Conservation (phyloP, 2,329 filamentous ascomycete genomes). For the Ceratocystis diversiconidia region DNA sequence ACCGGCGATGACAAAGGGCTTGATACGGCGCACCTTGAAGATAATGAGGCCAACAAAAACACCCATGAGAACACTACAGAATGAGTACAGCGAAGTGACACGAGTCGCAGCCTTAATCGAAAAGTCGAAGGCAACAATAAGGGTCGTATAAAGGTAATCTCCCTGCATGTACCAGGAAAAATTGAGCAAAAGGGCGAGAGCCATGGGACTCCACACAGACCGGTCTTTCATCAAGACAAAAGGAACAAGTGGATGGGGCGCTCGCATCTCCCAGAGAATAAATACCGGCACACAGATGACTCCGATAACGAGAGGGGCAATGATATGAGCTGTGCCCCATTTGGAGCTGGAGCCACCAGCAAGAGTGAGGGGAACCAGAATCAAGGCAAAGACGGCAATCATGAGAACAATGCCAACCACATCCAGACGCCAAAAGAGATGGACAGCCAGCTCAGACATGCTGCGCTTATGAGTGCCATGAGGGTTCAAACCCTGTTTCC, state of each 20-base stretch:
- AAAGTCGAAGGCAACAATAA: slow-evolving; percentile 47
- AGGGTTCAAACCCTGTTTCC: slow-evolving; percentile 33
- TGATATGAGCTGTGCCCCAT: slow-evolving; percentile 29
- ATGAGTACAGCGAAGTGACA: slow-evolving; percentile 44
- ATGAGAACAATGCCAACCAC: slow-evolving; percentile 32
- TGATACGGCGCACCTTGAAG: slow-evolving; percentile 43
- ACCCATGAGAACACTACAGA: slow-evolving; percentile 43
- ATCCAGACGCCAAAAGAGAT: slow-evolving; percentile 35
- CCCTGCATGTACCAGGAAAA: slow-evolving; percentile 49
- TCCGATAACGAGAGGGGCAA: slow-evolving; percentile 33
- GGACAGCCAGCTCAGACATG: neutral
- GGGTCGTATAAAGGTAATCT: slow-evolving; percentile 49
- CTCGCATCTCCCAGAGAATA: slow-evolving; percentile 34
- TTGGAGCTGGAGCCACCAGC: slow-evolving; percentile 30
- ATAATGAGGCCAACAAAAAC: slow-evolving; percentile 42
- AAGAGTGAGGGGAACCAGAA: slow-evolving; percentile 33
- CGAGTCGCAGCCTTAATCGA: slow-evolving; percentile 41
- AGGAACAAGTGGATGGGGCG: slow-evolving; percentile 42
- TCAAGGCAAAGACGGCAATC: slow-evolving; percentile 33
- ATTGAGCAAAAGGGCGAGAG: slow-evolving; percentile 42
- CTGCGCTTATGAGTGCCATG: slow-evolving; percentile 26
- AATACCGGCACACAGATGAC: slow-evolving; percentile 37
- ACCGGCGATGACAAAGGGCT: slow-evolving; percentile 47
- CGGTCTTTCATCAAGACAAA: slow-evolving; percentile 49
- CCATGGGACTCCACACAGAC: slow-evolving; percentile 48